Percentiles rank a stretch among this genome's conserved stretches.
phyloP scores from a whole-genome alignment of 306 rosid species.

The Prunus kanzakura region DNA sequence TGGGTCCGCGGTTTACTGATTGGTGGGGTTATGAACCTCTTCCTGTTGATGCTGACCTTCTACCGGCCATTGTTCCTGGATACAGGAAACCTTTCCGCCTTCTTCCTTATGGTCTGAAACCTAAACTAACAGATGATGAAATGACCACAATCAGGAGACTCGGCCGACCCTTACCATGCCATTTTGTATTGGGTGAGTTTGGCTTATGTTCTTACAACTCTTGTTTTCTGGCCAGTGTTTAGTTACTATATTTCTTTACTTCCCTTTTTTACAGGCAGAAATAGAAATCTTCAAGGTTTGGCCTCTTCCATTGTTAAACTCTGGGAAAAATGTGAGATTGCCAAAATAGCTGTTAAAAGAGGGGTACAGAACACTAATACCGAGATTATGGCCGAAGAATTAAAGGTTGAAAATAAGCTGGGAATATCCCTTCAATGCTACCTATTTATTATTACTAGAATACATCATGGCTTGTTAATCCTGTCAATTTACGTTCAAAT shows the following conservation, averaged over 20 bases:
- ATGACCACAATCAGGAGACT: slow-evolving; percentile 88
- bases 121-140: slow-evolving; percentile 86
- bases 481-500: neutral
- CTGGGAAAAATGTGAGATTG: slow-evolving; percentile 95
- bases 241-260: slow-evolving; percentile 14
- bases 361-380: slow-evolving; percentile 84
- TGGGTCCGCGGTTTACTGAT: slow-evolving; percentile 87
- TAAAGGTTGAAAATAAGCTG: slow-evolving; percentile 50
- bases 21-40: slow-evolving; percentile 98
- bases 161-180: slow-evolving; percentile 70
- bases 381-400: slow-evolving; percentile 83
- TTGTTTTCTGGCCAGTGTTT: slow-evolving; percentile 14
- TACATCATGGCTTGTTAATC: neutral
- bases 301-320: slow-evolving; percentile 77
- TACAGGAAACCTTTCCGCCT: slow-evolving; percentile 91
- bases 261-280: slow-evolving; percentile 54
- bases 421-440: slow-evolving; percentile 1
- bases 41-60: slow-evolving; percentile 92
- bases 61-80: slow-evolving; percentile 68
- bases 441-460: neutral
- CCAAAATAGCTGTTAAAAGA: slow-evolving; percentile 87
- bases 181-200: slow-evolving; percentile 85
- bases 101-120: slow-evolving; percentile 85
- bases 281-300: slow-evolving; percentile 80
- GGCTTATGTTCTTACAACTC: slow-evolving; percentile 11